Conservation (phyloP, 2,329 filamentous ascomycete genomes). For the Dothideomycetes sp. region DNA sequence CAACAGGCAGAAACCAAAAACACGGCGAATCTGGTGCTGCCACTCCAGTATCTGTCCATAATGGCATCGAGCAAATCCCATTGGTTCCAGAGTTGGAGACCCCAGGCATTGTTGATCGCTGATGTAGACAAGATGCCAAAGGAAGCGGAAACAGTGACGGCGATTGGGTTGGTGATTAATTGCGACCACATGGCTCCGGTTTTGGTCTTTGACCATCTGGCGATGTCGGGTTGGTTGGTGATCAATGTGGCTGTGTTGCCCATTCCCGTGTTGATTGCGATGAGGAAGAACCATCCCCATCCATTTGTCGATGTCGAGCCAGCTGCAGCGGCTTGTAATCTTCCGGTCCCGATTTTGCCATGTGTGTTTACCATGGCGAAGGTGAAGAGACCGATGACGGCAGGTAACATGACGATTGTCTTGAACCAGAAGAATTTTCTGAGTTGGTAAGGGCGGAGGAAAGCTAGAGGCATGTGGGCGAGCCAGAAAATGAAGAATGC, state of each 20-base stretch:
- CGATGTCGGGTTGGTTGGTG: slow-evolving; percentile 42
- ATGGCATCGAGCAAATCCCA: slow-evolving; percentile 28
- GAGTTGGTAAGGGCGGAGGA: slow-evolving; percentile 37
- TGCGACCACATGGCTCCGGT: slow-evolving; percentile 36
- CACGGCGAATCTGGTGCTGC: slow-evolving; percentile 30
- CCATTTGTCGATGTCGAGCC: slow-evolving; percentile 4
- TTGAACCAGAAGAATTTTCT: slow-evolving; percentile 40
- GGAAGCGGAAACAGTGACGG: slow-evolving; percentile 33
- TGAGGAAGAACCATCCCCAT: slow-evolving; percentile 31
- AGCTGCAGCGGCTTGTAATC: slow-evolving; percentile 7
- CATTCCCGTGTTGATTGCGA: slow-evolving; percentile 34
- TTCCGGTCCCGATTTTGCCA: slow-evolving; percentile 23
- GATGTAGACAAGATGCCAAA: slow-evolving; percentile 38
- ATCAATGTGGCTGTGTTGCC: slow-evolving; percentile 43
- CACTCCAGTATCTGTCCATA: slow-evolving; percentile 25
- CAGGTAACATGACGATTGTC: slow-evolving; percentile 42
- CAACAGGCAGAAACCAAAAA: slow-evolving; percentile 32
- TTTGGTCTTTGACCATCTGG: slow-evolving; percentile 32
- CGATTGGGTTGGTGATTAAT: slow-evolving; percentile 33
- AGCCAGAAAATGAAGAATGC: slow-evolving; percentile 24
- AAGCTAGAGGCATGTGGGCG: slow-evolving; percentile 28
- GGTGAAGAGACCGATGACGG: slow-evolving; percentile 34
- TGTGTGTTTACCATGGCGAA: slow-evolving; percentile 34
- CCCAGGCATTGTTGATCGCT: slow-evolving; percentile 36
- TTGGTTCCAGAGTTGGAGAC: slow-evolving; percentile 27